Evolutionary conservation across 2,329 filamentous ascomycete genomes (phyloP), one percentile per base, ranked within the genome.

Genomic region (Hypoxylon rubiginosum): DNA sequence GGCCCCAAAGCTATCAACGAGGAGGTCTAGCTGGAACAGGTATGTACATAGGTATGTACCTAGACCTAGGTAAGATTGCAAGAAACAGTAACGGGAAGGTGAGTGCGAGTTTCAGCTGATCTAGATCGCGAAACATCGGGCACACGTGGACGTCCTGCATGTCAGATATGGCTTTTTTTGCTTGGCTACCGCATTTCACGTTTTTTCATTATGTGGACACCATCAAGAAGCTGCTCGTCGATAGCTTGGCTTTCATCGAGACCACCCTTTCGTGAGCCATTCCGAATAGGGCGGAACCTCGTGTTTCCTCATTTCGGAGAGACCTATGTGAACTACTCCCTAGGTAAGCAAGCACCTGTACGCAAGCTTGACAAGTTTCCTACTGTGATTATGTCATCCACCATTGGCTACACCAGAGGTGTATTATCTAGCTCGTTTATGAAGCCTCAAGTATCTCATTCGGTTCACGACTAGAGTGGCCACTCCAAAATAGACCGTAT

Each of bases 51-150:
- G 21, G 3, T 2, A 36, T 4, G 7, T 41, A 41, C 45, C 45
- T 50, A n/a, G 11, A 43, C 30, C 10, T 28, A 41, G 15, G 24
- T 58, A 53, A 59, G 52, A 63, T 63, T 67, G 43, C 39, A 52
- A 21, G 41, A 43, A 36, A n/a, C 60, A 41, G 51, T 30, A 64
- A 67, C 57, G 60, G 64, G 64, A 64, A 67, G 64, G 64, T 64
- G 51, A 62, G 48, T 39, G 30, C 39, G 15, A 24, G 10, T 21
- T 21, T 57, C 64, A 60, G 64, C 64, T 54, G 50, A 11, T 56
- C 51, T 64, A 64, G 54, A 53, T 55, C 54, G 17, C 6, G 60
- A 19, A 15, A 26, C n/a, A 30, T 21, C 8, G 30, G n/a, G 10
- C 34, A 21, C 36, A 41, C 39, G 32, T 34, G 9, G 21, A 43